Percentiles rank a stretch among this genome's conserved stretches.
phyloP scores from a whole-genome alignment of 2,329 filamentous ascomycete species.

The Dothiorella sarmentorum region DNA sequence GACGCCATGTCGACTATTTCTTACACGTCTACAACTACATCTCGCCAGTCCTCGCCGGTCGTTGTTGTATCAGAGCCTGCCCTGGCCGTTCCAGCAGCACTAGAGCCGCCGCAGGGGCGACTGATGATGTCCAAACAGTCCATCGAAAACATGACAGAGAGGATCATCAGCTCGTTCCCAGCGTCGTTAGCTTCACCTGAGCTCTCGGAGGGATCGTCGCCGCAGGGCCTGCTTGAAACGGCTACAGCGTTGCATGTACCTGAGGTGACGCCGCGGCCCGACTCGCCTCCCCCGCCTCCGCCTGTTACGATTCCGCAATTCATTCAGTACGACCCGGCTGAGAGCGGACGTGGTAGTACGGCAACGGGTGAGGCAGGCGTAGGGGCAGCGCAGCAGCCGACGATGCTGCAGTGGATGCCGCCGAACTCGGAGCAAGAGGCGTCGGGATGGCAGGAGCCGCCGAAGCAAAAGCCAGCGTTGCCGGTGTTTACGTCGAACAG shows the following conservation, averaged over 20 bases:
- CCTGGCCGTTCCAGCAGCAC: neutral
- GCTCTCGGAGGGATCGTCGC: constrained; percentile 4
- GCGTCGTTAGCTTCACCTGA: constrained; percentile 3
- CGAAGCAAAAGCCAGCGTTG: constrained; percentile 40
- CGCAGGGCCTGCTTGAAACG: constrained; percentile 10
- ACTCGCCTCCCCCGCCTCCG: constrained; percentile 35
- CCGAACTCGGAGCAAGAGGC: constrained; percentile 29
- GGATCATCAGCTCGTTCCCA: constrained; percentile 11
- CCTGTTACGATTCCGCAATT: constrained; percentile 33
- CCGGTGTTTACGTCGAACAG: constrained; percentile 48
- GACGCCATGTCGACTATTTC: constrained; percentile 3
- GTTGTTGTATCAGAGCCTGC: neutral
- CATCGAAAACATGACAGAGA: constrained; percentile 16
- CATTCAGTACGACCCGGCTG: constrained; percentile 29
- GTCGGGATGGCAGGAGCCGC: constrained; percentile 19
- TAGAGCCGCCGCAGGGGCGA: neutral
- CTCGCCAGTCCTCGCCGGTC: neutral
- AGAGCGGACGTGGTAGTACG: constrained; percentile 21
- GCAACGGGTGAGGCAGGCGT: neutral
- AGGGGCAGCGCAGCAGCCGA: constrained; percentile 20
- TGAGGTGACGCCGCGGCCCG: constrained; percentile 28
- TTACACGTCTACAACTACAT: neutral
- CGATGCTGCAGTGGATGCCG: constrained; percentile 32
- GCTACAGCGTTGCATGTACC: constrained; percentile 22
- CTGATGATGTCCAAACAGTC: constrained; percentile 6